Conservation (phyloP, 148 eudicot genomes). For the Cornus florida region DNA sequence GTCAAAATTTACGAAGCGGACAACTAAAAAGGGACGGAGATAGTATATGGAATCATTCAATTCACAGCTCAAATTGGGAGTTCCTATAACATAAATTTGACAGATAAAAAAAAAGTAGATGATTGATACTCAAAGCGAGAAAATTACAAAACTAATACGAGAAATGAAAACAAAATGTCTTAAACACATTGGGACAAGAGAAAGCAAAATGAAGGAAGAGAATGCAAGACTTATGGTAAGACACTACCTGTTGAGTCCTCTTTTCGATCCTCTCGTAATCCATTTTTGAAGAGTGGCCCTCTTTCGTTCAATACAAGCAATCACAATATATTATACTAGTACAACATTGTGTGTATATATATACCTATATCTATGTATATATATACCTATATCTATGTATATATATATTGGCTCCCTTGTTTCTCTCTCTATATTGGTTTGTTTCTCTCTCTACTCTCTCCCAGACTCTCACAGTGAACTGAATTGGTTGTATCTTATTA, state of each 20-base stretch:
- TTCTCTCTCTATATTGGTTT: not conserved
- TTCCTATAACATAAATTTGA: constrained; percentile 11
- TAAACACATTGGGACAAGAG: constrained; percentile 12
- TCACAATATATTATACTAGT: not conserved
- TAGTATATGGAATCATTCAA: not conserved
- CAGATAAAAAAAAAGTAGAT: constrained; percentile 13
- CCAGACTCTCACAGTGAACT: not conserved
- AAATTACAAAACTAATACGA: not conserved
- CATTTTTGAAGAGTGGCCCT: constrained; percentile 11
- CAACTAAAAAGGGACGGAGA: too few relatives aligned
- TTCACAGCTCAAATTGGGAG: not conserved
- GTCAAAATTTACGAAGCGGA: too few relatives aligned
- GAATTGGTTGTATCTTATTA: too few relatives aligned
- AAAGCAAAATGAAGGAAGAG: not conserved
- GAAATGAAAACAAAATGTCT: constrained; percentile 11
- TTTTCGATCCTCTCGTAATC: constrained; percentile 29
- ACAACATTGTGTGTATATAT: not conserved
- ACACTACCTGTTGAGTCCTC: constrained; percentile 6
- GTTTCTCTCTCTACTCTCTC: not conserved
- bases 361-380: not conserved
- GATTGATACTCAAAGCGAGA: not conserved
- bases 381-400: too few relatives aligned
- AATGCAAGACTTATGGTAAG: too few relatives aligned
- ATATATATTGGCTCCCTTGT: too few relatives aligned
- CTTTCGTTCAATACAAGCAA: constrained; percentile 7